A percentile compares a stretch with the other conserved stretches of the same genome.
phyloP scores from a whole-genome alignment of 306 rosid species.

The Lathyrus sativus region DNA sequence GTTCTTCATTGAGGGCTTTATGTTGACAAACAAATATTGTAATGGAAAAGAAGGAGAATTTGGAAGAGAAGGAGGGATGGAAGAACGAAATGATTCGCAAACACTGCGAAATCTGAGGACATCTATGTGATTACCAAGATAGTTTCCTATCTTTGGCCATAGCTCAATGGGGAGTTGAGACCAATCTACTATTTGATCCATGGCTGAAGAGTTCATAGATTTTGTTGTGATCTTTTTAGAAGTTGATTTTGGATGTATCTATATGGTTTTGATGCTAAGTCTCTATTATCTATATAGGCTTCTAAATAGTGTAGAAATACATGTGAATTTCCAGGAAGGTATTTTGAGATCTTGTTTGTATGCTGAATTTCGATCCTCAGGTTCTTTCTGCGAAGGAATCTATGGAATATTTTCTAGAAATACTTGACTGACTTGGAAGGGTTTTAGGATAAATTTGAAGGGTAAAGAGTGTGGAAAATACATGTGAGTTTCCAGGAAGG shows the following conservation, averaged over 20 bases:
- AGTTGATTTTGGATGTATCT: not conserved
- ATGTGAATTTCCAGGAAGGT: not conserved
- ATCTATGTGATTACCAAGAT: constrained; percentile 45
- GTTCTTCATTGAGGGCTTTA: too few relatives aligned
- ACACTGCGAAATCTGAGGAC: constrained; percentile 62
- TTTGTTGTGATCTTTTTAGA: not conserved
- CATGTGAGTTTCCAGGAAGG: too few relatives aligned
- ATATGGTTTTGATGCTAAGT: not conserved
- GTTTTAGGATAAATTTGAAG: too few relatives aligned
- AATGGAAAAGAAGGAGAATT: constrained; percentile 43
- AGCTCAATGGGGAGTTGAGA: constrained; percentile 60
- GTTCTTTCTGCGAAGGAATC: too few relatives aligned
- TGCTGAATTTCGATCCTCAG: too few relatives aligned
- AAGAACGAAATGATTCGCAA: constrained; percentile 50
- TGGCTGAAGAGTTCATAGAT: not conserved
- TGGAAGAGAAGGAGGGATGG: constrained; percentile 39
- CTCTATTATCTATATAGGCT: not conserved
- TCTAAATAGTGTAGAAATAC: not conserved
- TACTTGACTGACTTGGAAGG: too few relatives aligned
- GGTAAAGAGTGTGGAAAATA: too few relatives aligned
- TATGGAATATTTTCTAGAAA: too few relatives aligned
- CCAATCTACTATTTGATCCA: constrained; percentile 45
- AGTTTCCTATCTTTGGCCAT: constrained; percentile 51
- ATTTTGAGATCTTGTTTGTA: too few relatives aligned
- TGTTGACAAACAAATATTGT: not conserved